Percentiles rank a stretch among this genome's conserved stretches.
These are phyloP conservation scores for Caryocar brasiliense DNA, from an alignment of 441 rosid genomes.

Conservation along the genomic window DNA sequence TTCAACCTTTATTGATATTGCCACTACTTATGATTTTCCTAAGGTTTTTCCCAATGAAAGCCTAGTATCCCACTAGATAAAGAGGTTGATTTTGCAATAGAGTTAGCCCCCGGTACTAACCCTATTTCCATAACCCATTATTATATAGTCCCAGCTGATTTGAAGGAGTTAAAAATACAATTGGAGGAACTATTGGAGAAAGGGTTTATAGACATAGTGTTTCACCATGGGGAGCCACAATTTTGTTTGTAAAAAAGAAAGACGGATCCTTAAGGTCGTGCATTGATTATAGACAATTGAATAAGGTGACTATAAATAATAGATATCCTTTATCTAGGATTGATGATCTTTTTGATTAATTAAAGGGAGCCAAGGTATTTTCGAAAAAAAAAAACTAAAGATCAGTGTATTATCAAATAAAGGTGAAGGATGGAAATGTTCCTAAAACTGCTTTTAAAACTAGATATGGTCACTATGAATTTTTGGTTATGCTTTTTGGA, in stretches of 20 bases:
- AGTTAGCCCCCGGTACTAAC: neutral
- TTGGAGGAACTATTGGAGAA: neutral
- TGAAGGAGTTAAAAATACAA: neutral
- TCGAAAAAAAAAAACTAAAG: no score
- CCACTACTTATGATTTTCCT: neutral
- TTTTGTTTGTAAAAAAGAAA: neutral
- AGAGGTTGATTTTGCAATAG: neutral
- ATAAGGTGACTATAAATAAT: neutral
- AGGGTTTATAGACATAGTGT: neutral
- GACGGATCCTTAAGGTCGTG: neutral
- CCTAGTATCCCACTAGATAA: neutral
- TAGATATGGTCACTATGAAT: no score
- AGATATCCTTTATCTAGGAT: neutral
- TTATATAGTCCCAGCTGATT: neutral
- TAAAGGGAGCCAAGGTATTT: no score
- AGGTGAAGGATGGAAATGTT: neutral
- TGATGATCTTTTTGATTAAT: no score
- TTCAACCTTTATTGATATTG: no score
- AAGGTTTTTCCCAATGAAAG: neutral
- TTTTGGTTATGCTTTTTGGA: no score
- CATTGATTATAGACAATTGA: neutral
- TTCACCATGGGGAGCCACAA: neutral
- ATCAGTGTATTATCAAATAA: neutral
- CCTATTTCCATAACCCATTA: neutral
- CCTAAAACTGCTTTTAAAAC: neutral